Percentiles rank a stretch among this genome's conserved stretches.
Evolutionary conservation across 495 filamentous ascomycete species (phyloP).

Genomic region (Lentithecium fluviatile): DNA sequence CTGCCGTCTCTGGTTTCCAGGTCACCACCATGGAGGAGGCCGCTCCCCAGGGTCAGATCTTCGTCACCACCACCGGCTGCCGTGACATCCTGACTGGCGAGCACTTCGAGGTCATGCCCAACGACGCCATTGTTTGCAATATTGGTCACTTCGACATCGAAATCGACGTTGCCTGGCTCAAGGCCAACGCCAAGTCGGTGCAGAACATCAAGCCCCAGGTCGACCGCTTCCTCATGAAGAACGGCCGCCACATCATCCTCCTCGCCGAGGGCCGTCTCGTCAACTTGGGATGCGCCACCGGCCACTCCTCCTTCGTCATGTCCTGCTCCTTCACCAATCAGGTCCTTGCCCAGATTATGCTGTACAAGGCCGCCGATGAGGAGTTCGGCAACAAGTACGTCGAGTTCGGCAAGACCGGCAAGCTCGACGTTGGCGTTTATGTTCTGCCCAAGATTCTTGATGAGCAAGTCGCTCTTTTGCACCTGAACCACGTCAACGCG

Average conservation of each 20-base stretch:
- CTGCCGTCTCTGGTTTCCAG: conserved; percentile 94
- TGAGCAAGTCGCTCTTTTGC: conserved; percentile 93
- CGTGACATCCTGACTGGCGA: conserved; percentile 88
- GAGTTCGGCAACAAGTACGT: conserved; percentile 89
- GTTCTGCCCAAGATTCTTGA: conserved; percentile 98
- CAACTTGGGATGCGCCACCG: conserved; percentile 97
- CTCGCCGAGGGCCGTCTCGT: conserved; percentile 97
- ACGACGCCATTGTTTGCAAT: conserved; percentile 99
- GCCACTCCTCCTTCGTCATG: conserved; percentile 99
- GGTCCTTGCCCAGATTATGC: conserved; percentile 97
- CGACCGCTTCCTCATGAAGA: conserved; percentile 93
- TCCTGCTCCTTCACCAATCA: conserved; percentile 99
- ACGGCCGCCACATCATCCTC: conserved; percentile 94
- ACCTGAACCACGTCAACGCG: conserved; percentile 91
- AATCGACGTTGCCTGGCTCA: conserved; percentile 99
- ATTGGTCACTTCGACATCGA: conserved; percentile 99
- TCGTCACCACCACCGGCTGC: conserved; percentile 99
- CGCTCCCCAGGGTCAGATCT: conserved; percentile 85
- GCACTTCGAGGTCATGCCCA: conserved; percentile 97
- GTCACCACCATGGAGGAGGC: conserved; percentile 98
- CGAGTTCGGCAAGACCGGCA: conserved; percentile 89
- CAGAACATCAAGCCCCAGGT: conserved; percentile 99
- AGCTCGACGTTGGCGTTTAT: conserved; percentile 90
- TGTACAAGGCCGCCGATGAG: conserved; percentile 88
- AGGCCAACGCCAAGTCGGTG: conserved; percentile 86